These are phyloP conservation scores for Lasiosphaeria miniovina DNA, from an alignment of 495 filamentous ascomycete genomes.

Conservation along the genomic window DNA sequence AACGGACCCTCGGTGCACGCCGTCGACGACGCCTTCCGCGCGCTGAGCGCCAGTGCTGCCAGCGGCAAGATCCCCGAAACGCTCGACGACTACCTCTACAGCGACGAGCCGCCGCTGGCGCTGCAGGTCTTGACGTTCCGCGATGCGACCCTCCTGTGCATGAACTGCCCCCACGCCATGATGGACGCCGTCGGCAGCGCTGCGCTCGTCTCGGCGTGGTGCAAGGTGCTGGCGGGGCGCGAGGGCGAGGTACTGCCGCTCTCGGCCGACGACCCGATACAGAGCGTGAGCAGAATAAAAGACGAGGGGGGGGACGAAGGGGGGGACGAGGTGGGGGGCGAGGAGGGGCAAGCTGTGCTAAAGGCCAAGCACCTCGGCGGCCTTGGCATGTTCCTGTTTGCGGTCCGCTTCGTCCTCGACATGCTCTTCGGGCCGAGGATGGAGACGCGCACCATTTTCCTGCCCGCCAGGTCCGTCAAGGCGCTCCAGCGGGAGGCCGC, in stretches of 20 bases:
- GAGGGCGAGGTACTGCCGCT: constrained; percentile 39
- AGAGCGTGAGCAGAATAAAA: not conserved
- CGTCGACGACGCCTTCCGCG: constrained; percentile 29
- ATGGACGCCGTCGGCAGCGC: constrained; percentile 45
- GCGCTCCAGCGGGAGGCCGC: constrained; percentile 8
- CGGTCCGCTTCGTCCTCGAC: constrained; percentile 24
- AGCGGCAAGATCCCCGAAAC: not conserved
- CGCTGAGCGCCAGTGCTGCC: constrained; percentile 12
- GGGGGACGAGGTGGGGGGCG: constrained; percentile 1
- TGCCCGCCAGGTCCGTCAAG: constrained; percentile 7
- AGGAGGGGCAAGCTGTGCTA: constrained; percentile 20
- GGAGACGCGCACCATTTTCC: constrained; percentile 11
- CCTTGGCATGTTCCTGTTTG: constrained; percentile 28
- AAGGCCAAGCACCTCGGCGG: constrained; percentile 23
- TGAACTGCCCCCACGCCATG: constrained; percentile 47
- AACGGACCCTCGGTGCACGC: constrained; percentile 30
- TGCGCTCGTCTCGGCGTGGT: constrained; percentile 39
- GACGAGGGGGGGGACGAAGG: too few species aligned
- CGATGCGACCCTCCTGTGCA: constrained; percentile 46
- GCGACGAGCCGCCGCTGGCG: constrained; percentile 42
- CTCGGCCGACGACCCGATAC: constrained; percentile 31
- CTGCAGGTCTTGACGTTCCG: constrained; percentile 48
- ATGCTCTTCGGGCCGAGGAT: constrained; percentile 23
- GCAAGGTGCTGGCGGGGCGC: constrained; percentile 34
- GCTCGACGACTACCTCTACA: constrained; percentile 41